Evolutionary conservation across 2,329 filamentous ascomycete genomes (phyloP).

Genomic region (Aspergillus viridinutans): DNA sequence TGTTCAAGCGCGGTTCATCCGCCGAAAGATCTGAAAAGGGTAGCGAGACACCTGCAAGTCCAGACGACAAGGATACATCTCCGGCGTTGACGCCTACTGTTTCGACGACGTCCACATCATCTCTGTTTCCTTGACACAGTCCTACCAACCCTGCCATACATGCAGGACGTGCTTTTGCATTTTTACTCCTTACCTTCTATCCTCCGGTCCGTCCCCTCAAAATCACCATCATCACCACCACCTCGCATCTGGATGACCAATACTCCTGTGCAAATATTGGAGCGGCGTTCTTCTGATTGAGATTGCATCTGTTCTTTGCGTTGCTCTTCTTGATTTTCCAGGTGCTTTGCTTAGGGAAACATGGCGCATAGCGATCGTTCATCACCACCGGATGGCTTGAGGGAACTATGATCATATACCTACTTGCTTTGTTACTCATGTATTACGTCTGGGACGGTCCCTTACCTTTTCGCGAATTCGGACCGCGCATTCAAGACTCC

Average conservation of each 20-base stretch:
- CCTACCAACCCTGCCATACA: neutral
- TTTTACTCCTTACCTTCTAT: constrained; percentile 4
- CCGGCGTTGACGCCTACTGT: constrained; percentile 33
- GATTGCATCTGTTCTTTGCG: constrained; percentile 8
- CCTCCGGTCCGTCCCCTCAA: constrained; percentile 2
- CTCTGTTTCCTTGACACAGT: constrained; percentile 16
- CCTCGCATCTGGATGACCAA: neutral
- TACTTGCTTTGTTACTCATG: constrained; percentile 7
- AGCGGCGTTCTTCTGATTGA: constrained; percentile 16
- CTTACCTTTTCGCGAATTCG: constrained; percentile 4
- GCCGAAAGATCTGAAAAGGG: constrained; percentile 33
- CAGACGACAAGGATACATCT: constrained; percentile 33
- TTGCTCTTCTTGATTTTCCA: constrained; percentile 4
- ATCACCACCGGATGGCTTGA: constrained; percentile 9
- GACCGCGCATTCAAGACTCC: constrained; percentile 7
- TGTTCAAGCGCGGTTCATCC: constrained; percentile 42
- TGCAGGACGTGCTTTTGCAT: constrained; percentile 1
- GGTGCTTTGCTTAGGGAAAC: constrained; percentile 5
- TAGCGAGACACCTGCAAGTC: constrained; percentile 23
- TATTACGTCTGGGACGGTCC: constrained; percentile 3
- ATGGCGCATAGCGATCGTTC: constrained; percentile 9
- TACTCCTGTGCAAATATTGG: constrained; percentile 16
- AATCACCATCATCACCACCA: neutral
- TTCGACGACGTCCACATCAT: constrained; percentile 34
- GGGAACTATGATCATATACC: constrained; percentile 6